Percentiles rank a stretch among this genome's conserved stretches.
Conservation (phyloP, 495 filamentous ascomycete species). For the Neurospora sp. region DNA sequence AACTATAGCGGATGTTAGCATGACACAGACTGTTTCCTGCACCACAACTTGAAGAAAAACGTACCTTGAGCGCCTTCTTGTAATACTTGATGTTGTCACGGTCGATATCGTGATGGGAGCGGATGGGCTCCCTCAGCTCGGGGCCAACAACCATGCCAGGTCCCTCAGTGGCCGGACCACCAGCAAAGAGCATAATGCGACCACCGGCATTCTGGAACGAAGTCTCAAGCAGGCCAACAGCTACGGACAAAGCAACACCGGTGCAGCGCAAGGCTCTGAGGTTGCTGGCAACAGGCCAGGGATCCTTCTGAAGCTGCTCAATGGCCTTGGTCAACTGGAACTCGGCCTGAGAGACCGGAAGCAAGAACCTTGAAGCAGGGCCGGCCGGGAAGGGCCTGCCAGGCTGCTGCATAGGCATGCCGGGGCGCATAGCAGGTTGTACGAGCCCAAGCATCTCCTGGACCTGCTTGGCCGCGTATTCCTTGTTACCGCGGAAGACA, state of each 20-base stretch:
- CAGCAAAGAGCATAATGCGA: constrained; percentile 94
- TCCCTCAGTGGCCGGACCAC: constrained; percentile 90
- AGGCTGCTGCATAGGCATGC: constrained; percentile 61
- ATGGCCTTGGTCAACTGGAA: constrained; percentile 96
- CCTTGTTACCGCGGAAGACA: constrained; percentile 96
- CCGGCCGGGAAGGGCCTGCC: constrained; percentile 69
- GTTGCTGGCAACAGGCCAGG: constrained; percentile 95
- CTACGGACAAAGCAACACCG: constrained; percentile 91
- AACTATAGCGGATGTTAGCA: constrained; percentile 51
- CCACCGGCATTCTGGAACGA: constrained; percentile 93
- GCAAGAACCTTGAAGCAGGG: constrained; percentile 78
- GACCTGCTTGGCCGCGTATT: constrained; percentile 91
- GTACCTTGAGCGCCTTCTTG: constrained; percentile 95
- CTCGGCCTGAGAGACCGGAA: constrained; percentile 93
- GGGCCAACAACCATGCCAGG: constrained; percentile 95
- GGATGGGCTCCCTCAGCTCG: constrained; percentile 93
- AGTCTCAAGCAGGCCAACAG: constrained; percentile 82
- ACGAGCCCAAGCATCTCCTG: constrained; percentile 95
- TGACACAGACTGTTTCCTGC: not conserved
- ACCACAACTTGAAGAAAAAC: not conserved
- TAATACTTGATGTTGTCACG: constrained; percentile 99
- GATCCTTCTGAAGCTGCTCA: constrained; percentile 94
- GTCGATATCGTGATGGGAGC: constrained; percentile 98
- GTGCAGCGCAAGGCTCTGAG: constrained; percentile 88
- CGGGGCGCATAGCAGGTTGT: constrained; percentile 59